Base-by-base conservation (phyloP, 1,284 basidiomycete genomes). In the Rhodotorula sp. region DNA sequence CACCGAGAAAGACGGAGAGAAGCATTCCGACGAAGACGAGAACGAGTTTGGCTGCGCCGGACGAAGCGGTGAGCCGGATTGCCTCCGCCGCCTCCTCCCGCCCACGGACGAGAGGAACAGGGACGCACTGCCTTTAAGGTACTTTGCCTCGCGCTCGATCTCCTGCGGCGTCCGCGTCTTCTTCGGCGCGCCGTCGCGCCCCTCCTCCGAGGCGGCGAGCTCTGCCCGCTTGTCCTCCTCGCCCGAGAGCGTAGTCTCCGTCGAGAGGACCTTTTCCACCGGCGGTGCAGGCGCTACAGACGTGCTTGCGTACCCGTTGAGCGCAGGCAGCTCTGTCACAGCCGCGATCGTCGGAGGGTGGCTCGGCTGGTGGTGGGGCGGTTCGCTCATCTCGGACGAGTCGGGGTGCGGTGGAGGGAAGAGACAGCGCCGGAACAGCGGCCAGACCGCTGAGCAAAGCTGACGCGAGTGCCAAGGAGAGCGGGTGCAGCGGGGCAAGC, bases 1-100 rank as follows among this genome's bases (percentile, higher is more conserved):
- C n/a, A 51, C 50, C n/a, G 25, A 71, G 57, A 29, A 58, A 48
- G 15, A 69, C 58, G 10, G 59, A 66, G 22, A 74, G 46, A 15
- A 78, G 67, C 75, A 77, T 76, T 17, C 73, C 76, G 19, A 46
- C n/a, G 53, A 78, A 78, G 21, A 74, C 76, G 21, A 74, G 48
- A 0, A 54, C 75, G 21, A 78, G 70, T 37, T 71, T 72, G 50
- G 63, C 70, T 72, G 66, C 10, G 13, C 25, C 10, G 27, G 36
- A 3, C 0, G 57, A 9, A 32, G 29, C 32, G 53, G 53, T 54
- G 19, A 54, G 53, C 17, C 51, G 17, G 19, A 22, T 10, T 19
- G 27, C 55, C 27, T 25, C 36, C 22, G 22, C 19, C 3, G 15
- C 36, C 55, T 37, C 13, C 34, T 8, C 22, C 9, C 15, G 22